These are phyloP conservation scores for Austropuccinia psidii DNA, from an alignment of 1,284 basidiomycete genomes.

Conservation along the genomic window DNA sequence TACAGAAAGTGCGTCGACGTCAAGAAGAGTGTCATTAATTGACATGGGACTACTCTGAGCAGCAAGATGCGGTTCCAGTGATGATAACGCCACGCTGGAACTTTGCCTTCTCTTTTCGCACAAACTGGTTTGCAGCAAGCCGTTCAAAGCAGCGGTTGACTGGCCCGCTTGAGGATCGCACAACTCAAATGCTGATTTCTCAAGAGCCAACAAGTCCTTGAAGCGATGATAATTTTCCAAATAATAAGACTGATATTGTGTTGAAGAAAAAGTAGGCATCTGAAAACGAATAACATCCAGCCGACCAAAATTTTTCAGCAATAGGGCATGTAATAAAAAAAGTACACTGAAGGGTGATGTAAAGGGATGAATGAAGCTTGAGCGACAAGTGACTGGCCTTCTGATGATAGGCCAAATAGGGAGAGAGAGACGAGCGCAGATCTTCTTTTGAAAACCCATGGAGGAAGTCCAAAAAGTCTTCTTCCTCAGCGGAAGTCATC, in stretches of 20 bases:
- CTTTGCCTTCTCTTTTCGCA: background rate
- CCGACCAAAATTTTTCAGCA: background rate
- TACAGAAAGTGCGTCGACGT: background rate
- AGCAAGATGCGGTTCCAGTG: too few species aligned
- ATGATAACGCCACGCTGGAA: background rate
- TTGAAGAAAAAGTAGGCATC: background rate
- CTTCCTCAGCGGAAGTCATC: constrained; percentile 12
- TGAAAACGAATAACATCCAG: background rate
- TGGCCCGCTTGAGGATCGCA: background rate
- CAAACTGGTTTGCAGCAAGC: background rate
- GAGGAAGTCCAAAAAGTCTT: background rate
- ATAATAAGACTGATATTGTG: constrained; percentile 16
- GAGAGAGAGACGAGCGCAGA: background rate
- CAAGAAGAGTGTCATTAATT: background rate
- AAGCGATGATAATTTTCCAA: too few species aligned
- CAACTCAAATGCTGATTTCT: background rate
- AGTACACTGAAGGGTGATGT: background rate
- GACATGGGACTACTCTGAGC: too few species aligned
- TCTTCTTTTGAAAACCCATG: background rate
- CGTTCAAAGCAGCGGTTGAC: background rate
- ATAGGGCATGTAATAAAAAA: background rate
- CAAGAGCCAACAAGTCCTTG: background rate
- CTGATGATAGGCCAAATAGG: constrained; percentile 3
- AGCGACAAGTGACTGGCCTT: background rate
- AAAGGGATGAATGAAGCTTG: background rate